Conservation (phyloP, 768 basidiomycete species). For the Rhizopogon salebrosus region DNA sequence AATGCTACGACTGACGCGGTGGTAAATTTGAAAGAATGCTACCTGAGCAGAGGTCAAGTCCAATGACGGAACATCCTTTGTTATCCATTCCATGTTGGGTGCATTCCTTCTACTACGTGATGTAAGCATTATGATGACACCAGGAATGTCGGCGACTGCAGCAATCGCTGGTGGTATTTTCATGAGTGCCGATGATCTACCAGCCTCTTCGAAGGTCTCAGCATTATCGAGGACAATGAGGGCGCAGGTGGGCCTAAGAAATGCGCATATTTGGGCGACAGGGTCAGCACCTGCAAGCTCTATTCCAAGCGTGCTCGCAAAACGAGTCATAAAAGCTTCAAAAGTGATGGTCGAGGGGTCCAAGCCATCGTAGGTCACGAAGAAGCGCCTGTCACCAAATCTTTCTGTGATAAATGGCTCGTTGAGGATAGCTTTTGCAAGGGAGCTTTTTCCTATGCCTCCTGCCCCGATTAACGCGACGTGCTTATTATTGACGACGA, state of each 20-base stretch:
- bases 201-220: background rate
- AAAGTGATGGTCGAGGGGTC: background rate
- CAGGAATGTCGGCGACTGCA: too few species aligned
- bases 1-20: background rate
- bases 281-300: background rate
- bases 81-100: background rate
- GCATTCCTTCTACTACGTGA: background rate
- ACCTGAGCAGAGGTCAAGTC: background rate
- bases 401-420: background rate
- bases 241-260: background rate
- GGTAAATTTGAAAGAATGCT: background rate
- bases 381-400: background rate
- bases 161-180: too few species aligned
- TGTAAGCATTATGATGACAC: too few species aligned
- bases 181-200: too few species aligned
- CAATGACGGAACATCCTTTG: background rate
- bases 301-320: background rate
- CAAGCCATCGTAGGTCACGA: background rate
- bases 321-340: background rate
- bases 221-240: background rate
- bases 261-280: background rate
- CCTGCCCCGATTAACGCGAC: background rate
- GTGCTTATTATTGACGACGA: background rate
- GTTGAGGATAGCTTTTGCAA: background rate
- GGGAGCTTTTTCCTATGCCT: background rate